Conservation (phyloP, 148 eudicot species). For the Fagopyrum tataricum region DNA sequence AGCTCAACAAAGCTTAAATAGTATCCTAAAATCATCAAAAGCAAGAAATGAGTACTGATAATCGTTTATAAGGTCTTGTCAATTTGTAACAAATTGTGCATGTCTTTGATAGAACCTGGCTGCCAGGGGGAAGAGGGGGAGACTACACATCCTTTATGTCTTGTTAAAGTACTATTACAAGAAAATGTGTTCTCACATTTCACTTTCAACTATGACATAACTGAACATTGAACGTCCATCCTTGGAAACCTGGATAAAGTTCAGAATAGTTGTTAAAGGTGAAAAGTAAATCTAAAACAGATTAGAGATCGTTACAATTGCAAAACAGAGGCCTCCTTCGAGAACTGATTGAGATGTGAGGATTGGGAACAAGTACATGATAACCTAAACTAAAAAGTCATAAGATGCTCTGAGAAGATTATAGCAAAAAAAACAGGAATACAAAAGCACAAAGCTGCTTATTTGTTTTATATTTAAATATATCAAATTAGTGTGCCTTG, state of each 20-base stretch:
- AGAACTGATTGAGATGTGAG: background rate
- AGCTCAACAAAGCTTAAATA: background rate
- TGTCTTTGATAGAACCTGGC: background rate
- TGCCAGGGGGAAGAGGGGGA: background rate
- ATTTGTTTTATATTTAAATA: background rate
- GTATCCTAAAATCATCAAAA: background rate
- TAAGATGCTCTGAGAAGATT: background rate
- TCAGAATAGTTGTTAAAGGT: constrained; percentile 8
- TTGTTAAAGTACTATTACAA: too few species aligned
- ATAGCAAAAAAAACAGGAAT: background rate
- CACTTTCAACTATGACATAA: constrained; percentile 68
- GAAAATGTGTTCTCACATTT: constrained; percentile 43
- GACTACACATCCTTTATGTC: background rate
- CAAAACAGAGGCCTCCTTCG: background rate
- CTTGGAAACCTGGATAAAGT: constrained; percentile 57
- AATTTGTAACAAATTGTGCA: background rate
- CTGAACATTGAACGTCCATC: constrained; percentile 88
- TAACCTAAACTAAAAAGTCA: background rate
- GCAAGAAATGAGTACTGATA: background rate
- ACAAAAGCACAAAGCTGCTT: background rate
- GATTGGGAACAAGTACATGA: background rate
- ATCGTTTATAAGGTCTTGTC: background rate
- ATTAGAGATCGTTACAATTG: background rate
- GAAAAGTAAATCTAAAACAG: constrained; percentile 6
- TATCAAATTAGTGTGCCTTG: background rate